These are phyloP conservation scores for Cladophialophora carrionii DNA, from an alignment of 2,329 filamentous ascomycete species.

Conservation along the genomic window DNA sequence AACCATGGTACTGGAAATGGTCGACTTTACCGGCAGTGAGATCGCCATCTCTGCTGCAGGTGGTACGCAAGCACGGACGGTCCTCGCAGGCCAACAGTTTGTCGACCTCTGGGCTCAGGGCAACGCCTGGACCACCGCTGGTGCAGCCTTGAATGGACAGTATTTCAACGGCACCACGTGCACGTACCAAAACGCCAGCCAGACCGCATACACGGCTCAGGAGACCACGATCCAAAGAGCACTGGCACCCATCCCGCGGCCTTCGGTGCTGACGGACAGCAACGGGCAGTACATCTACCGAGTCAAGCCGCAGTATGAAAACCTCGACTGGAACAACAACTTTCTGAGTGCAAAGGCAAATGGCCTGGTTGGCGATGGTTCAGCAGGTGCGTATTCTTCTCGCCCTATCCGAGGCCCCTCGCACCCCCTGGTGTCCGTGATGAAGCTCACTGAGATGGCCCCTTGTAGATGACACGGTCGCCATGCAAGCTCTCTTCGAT, in stretches of 20 bases:
- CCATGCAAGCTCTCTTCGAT: slow-evolving; percentile 62
- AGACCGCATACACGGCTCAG: slow-evolving; percentile 39
- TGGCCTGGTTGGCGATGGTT: slow-evolving; percentile 58
- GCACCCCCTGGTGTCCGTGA: not conserved
- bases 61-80: slow-evolving; percentile 43
- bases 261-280: slow-evolving; percentile 50
- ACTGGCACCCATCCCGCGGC: slow-evolving; percentile 51
- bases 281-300: slow-evolving; percentile 57
- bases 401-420: not conserved
- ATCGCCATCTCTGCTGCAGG: slow-evolving; percentile 49
- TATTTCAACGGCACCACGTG: slow-evolving; percentile 38
- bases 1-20: slow-evolving; percentile 61
- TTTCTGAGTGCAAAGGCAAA: slow-evolving; percentile 52
- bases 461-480: slow-evolving; percentile 59
- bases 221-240: slow-evolving; percentile 58
- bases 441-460: not conserved
- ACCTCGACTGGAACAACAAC: slow-evolving; percentile 40
- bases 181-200: slow-evolving; percentile 29
- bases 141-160: slow-evolving; percentile 30
- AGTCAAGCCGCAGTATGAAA: slow-evolving; percentile 60
- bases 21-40: slow-evolving; percentile 55
- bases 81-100: slow-evolving; percentile 52
- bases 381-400: slow-evolving; percentile 48
- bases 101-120: slow-evolving; percentile 74
- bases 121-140: slow-evolving; percentile 59